These are phyloP conservation scores for Babesia ovis DNA, from an alignment of 169 alveolate genomes.

Conservation along the genomic window DNA sequence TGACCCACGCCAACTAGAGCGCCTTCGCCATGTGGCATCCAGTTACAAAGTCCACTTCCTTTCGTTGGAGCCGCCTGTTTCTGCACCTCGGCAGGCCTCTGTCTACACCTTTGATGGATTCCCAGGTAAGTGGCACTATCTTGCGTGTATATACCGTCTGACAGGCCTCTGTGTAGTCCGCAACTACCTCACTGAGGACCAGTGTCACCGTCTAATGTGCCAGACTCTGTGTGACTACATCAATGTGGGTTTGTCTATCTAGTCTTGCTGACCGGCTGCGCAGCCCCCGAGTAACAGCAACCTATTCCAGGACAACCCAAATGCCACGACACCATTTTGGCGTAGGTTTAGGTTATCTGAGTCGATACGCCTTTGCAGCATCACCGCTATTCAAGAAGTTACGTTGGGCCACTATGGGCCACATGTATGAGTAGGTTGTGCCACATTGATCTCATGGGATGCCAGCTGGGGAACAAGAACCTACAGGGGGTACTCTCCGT, in stretches of 20 bases:
- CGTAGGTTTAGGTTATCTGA: constrained; percentile 3
- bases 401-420: constrained; percentile 68
- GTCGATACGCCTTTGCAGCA: not conserved
- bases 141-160: not conserved
- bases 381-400: constrained; percentile 37
- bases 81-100: constrained; percentile 1
- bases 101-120: constrained; percentile 63
- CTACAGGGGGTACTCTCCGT: constrained; percentile 45
- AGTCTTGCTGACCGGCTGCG: not conserved
- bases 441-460: not conserved
- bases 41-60: constrained; percentile 55
- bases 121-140: constrained; percentile 26
- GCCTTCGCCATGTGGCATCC: constrained; percentile 6
- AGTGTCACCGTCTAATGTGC: constrained; percentile 26
- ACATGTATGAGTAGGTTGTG: constrained; percentile 54
- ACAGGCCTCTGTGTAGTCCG: constrained; percentile 45
- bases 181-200: constrained; percentile 50
- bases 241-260: constrained; percentile 21
- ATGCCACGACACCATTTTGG: constrained; percentile 48
- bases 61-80: not conserved
- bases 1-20: not conserved
- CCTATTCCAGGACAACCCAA: constrained; percentile 27
- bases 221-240: constrained; percentile 54
- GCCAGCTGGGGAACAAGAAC: constrained; percentile 52
- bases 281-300: constrained; percentile 72